Conservation (phyloP, 2,329 filamentous ascomycete genomes). For the Ophiosphaerella narmari region DNA sequence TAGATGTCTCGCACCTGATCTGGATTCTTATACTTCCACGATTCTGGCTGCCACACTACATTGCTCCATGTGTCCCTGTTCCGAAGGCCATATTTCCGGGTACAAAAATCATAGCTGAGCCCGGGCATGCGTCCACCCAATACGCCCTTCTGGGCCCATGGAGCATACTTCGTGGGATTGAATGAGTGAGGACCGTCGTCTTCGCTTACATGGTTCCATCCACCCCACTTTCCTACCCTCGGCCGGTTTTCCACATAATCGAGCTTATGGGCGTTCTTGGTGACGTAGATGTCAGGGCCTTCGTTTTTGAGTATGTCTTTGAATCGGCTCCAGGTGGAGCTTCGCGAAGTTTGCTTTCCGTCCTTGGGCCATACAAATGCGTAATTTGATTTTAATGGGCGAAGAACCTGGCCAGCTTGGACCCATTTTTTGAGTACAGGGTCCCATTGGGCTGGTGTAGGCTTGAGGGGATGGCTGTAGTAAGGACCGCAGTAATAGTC, state of each 20-base stretch:
- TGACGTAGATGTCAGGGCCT: slow-evolving; percentile 54
- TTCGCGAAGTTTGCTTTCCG: slow-evolving; percentile 44
- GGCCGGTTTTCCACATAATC: slow-evolving; percentile 48
- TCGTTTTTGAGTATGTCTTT: slow-evolving; percentile 50
- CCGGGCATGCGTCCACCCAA: slow-evolving; percentile 20
- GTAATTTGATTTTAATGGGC: slow-evolving; percentile 39
- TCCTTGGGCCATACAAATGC: slow-evolving; percentile 54
- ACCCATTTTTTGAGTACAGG: slow-evolving; percentile 26
- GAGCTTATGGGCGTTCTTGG: slow-evolving; percentile 43
- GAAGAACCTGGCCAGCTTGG: slow-evolving; percentile 25
- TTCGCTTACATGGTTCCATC: slow-evolving; percentile 37
- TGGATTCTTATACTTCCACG: slow-evolving; percentile 25
- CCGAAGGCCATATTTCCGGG: slow-evolving; percentile 37
- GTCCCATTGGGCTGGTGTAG: slow-evolving; percentile 28
- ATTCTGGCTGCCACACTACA: slow-evolving; percentile 33
- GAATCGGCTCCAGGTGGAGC: slow-evolving; percentile 43
- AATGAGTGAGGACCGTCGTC: slow-evolving; percentile 16
- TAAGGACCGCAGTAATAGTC: slow-evolving; percentile 2
- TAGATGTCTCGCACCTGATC: slow-evolving; percentile 29
- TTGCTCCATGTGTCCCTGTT: slow-evolving; percentile 38
- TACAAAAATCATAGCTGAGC: slow-evolving; percentile 44
- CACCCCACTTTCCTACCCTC: slow-evolving; percentile 42
- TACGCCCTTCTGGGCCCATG: slow-evolving; percentile 17
- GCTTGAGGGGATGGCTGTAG: slow-evolving; percentile 11
- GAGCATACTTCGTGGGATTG: slow-evolving; percentile 15